Percentiles rank a stretch among this genome's conserved stretches.
These are phyloP conservation scores for Ceratocystis cacaofunesta DNA, from an alignment of 2,329 filamentous ascomycete species.

Conservation along the genomic window DNA sequence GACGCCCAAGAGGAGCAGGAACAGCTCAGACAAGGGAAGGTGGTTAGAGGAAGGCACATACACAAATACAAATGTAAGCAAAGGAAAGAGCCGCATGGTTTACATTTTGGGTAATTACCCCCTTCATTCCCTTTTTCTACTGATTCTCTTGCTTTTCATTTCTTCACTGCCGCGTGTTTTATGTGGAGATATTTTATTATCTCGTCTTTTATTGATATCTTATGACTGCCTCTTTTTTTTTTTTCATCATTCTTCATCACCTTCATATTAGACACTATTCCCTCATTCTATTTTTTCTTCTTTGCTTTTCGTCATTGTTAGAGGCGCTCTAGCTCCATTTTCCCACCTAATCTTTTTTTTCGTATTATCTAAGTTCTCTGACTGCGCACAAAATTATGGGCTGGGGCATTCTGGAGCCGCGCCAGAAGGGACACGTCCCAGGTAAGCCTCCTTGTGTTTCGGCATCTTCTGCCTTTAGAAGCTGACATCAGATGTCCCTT, in stretches of 20 bases:
- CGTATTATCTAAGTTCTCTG: neutral
- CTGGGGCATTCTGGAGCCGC: slow-evolving; percentile 59
- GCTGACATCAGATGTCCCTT: neutral
- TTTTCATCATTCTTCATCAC: neutral
- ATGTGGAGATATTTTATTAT: slow-evolving; percentile 4
- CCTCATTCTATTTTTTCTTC: neutral
- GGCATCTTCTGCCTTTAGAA: slow-evolving; percentile 13
- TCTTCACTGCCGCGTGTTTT: neutral
- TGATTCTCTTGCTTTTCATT: neutral
- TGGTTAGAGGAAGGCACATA: neutral
- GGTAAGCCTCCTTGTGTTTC: slow-evolving; percentile 33
- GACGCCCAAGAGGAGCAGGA: neutral
- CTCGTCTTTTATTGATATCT: slow-evolving; percentile 1
- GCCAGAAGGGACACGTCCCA: slow-evolving; percentile 52
- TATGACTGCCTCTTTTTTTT: neutral
- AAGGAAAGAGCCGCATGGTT: neutral
- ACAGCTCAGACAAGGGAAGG: neutral
- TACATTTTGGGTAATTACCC: neutral
- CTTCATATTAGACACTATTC: slow-evolving; percentile 4
- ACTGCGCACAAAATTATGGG: slow-evolving; percentile 23
- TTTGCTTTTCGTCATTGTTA: neutral
- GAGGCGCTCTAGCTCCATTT: neutral
- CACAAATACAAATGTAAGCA: neutral
- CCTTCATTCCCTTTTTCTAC: neutral
- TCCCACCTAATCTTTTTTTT: neutral